Base-by-base conservation (phyloP, 345 rosid genomes). In the Pseudoturritis turrita region DNA sequence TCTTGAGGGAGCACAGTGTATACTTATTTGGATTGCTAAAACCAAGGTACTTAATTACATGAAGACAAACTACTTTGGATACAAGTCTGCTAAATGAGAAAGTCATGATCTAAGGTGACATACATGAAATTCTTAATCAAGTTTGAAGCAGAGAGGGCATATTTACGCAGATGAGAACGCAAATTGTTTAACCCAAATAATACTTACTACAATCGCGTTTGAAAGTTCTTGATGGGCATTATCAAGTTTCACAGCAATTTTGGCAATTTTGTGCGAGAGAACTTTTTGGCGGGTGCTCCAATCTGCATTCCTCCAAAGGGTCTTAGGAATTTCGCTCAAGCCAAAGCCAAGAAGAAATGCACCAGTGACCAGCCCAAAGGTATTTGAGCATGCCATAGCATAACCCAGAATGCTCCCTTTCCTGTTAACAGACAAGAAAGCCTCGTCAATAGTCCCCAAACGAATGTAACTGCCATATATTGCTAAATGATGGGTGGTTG, bases 291-390 rank as follows among this genome's bases (percentile, higher is more conserved):
- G 97, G 54, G 77, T 86, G 23, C 82, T 88, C 98, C 98, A 90
- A 71, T 92, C 97, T 59, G 96, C 87, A 83, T 90, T 88, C 82
- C 80, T 88, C 98, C 99, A 92, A 31, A 86, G 76, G 77, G 80
- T 80, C 75, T 90, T 96, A 31, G 99, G 99, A 76, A 90, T 96
- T 78, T 96, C 96, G 76, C 96, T 89, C 85, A 96, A 76, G 77
- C 99, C 98, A 78, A 96, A 96, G 17, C 99, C 99, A 83, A 96
- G 98, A 78, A 96, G 99, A 81, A 96, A 96, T 73, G 92, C 92
- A 68, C 99, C 98, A 3, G 99, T 96, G 57, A 96, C 97, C 35
- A 96, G 96, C 72, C 99, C 99, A 85, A 96, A 96, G n/a, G 99
- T 92, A 81, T 96, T 96, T 46, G 99, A 92, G 74, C 96, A 90